Evolutionary conservation across 2,329 filamentous ascomycete genomes (phyloP), one percentile per base, ranked within the genome.

Genomic region (Penicillium hordei): DNA sequence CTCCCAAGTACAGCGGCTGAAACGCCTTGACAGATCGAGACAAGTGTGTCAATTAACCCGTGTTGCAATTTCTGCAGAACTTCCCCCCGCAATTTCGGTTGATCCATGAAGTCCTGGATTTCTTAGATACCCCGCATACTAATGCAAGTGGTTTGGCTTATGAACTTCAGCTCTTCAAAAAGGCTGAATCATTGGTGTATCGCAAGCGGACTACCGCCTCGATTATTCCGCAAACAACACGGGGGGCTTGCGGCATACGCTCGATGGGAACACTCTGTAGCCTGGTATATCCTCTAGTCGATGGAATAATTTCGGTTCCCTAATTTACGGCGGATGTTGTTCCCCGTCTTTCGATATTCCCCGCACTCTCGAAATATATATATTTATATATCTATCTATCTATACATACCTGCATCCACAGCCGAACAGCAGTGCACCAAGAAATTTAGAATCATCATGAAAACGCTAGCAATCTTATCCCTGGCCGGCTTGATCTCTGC

Each of bases 401-500:
- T 4, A 33, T 8, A 23, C 12, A 12, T 5, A 17, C 8, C 2
- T 9, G 25, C 10, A 33, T 33, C 4, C 8, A 23, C 13, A 17
- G 4, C 8, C 4, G 12, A n/a, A 43, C 5, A 17, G 25, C 25
- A 4, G 38, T 17, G 4, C 15, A 36, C 15, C 4, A 10, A 10
- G 19, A 49, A 48, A n/a, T 15, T 5, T 17, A 42, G 8, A n/a
- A 29, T 10, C 50, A 53, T n/a, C 23, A 67, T 70, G 67, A 63
- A 66, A 57, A 52, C 55, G 2, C 55, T 56, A 27, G 36, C 58
- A 39, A 25, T 61, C 8, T 36, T 68, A 31, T 51, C 59, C 10
- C 48, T 67, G 4, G 50, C 59, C 23, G 59, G 65, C 46, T 58
- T 70, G 56, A 66, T 55, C 46, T 58, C 60, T 27, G 65, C 65